phyloP scores from a whole-genome alignment of 2,329 filamentous ascomycete species.

The Alternaria gansuensis region DNA sequence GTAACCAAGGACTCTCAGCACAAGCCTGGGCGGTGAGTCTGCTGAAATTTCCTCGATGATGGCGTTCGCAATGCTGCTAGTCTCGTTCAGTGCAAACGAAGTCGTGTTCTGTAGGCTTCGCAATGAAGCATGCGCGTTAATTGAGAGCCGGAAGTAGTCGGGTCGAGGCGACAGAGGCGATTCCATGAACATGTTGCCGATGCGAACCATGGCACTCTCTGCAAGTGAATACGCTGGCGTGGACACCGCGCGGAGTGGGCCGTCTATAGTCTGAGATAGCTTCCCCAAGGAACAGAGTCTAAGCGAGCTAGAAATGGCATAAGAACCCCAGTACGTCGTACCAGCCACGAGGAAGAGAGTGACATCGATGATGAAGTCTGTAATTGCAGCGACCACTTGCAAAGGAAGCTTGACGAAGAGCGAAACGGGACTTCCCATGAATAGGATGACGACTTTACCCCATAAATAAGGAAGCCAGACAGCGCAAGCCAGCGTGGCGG shows the following conservation, averaged over 20 bases:
- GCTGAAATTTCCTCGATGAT: slow-evolving; percentile 40
- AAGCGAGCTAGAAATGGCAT: slow-evolving; percentile 38
- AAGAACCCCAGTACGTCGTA: slow-evolving; percentile 55
- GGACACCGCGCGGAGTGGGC: slow-evolving; percentile 35
- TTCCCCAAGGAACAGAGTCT: slow-evolving; percentile 32
- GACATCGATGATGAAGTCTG: slow-evolving; percentile 82
- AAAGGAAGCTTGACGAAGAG: slow-evolving; percentile 73
- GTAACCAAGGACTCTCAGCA: slow-evolving; percentile 30
- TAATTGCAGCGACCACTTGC: slow-evolving; percentile 73
- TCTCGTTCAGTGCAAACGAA: slow-evolving; percentile 47
- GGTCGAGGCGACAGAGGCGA: slow-evolving; percentile 42
- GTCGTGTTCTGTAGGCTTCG: slow-evolving; percentile 51
- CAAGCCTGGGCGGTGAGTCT: slow-evolving; percentile 29
- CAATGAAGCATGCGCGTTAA: slow-evolving; percentile 51
- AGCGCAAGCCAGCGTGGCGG: slow-evolving; percentile 82
- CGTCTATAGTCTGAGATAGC: slow-evolving; percentile 29
- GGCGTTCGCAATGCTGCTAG: slow-evolving; percentile 34
- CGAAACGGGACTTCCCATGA: slow-evolving; percentile 79
- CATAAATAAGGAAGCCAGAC: slow-evolving; percentile 93
- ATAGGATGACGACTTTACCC: slow-evolving; percentile 82
- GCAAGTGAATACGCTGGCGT: slow-evolving; percentile 47
- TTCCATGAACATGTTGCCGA: slow-evolving; percentile 42
- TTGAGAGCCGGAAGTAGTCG: slow-evolving; percentile 49
- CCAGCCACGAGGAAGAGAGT: slow-evolving; percentile 70
- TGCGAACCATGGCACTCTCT: slow-evolving; percentile 47